These are phyloP conservation scores for Nicotiana sylvestris DNA, from an alignment of 257 asterid genomes.

Conservation along the genomic window DNA sequence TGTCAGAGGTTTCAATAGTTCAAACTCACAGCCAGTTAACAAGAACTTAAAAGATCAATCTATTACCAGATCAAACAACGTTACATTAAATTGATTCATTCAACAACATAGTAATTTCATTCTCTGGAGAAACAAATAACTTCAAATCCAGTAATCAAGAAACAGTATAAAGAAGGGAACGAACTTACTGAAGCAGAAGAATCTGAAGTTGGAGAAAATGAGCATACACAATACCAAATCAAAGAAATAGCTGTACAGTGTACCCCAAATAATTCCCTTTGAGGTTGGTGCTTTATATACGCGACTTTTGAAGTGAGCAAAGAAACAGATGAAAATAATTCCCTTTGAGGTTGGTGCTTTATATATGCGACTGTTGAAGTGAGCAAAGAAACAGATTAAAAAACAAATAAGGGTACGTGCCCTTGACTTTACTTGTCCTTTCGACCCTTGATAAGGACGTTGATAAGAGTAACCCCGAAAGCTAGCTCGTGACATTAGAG, in stretches of 20 bases:
- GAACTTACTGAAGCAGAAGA: conserved; percentile 1
- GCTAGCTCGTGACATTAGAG: no score
- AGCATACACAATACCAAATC: no score
- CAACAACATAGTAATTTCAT: not conserved
- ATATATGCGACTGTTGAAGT: not conserved
- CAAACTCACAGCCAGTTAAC: no score
- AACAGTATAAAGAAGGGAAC: not conserved
- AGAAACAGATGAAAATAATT: not conserved
- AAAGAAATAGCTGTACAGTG: not conserved
- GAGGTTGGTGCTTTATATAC: not conserved
- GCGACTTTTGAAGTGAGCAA: not conserved
- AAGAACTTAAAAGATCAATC: not conserved
- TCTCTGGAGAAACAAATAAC: not conserved
- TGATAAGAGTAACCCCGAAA: no score
- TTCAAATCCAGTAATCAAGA: not conserved
- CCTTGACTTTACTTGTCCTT: conserved; percentile 3
- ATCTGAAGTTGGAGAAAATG: not conserved
- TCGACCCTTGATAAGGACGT: not conserved
- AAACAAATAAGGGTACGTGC: not conserved
- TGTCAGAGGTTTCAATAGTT: not conserved
- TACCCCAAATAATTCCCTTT: not conserved
- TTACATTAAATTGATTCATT: no score
- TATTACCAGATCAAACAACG: not conserved
- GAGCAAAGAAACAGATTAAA: not conserved
- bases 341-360: not conserved